These are phyloP conservation scores for Pyrenula aspistea DNA, from an alignment of 495 filamentous ascomycete genomes.

Conservation along the genomic window DNA sequence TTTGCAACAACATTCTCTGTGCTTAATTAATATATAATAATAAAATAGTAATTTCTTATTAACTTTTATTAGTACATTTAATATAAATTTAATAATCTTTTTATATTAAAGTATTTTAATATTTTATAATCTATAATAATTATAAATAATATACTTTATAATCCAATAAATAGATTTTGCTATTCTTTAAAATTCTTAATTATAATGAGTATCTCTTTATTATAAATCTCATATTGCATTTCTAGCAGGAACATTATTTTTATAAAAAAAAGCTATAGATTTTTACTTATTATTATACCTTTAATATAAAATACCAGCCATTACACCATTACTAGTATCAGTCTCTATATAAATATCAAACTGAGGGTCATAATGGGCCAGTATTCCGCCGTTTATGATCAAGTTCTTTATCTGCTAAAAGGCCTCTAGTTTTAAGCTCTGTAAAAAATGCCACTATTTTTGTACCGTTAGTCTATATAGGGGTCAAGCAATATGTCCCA, in stretches of 20 bases:
- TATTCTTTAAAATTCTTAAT: neutral
- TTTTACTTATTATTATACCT: neutral
- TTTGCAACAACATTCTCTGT: neutral
- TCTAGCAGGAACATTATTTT: neutral
- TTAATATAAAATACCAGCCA: neutral
- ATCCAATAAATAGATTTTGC: neutral
- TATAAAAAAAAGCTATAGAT: neutral
- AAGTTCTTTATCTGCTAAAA: neutral
- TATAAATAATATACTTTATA: neutral
- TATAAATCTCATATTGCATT: neutral
- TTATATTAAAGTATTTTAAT: neutral
- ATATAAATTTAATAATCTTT: neutral
- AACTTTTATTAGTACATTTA: conserved; percentile 1
- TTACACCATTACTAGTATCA: neutral
- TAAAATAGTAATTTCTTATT: neutral
- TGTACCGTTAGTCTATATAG: neutral
- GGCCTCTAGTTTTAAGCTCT: neutral
- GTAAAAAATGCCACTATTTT: neutral
- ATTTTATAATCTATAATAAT: neutral
- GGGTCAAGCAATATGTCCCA: neutral
- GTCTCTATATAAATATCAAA: neutral
- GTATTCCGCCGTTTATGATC: too few species aligned
- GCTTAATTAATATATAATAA: neutral
- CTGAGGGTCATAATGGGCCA: neutral
- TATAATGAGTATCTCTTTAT: neutral